Evolutionary conservation across 352 stramenopile species (phyloP), one percentile per base, ranked within the genome.

Genomic region (Phytophthora chlamydospora): DNA sequence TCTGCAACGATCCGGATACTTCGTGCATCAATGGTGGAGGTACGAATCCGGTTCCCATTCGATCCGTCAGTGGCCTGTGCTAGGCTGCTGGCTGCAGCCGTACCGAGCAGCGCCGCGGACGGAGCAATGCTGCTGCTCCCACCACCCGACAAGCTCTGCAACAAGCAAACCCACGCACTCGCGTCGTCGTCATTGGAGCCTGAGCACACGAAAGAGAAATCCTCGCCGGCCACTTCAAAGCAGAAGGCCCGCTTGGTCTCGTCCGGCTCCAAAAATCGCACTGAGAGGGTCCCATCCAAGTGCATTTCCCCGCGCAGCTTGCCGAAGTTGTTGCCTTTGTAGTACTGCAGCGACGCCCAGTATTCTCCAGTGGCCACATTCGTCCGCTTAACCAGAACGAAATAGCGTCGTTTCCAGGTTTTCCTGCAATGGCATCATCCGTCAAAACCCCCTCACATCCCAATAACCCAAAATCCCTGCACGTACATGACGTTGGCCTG

Each of bases 321-420:
- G 29, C 60, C 81, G 45, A 93, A 94, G 47, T 93, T 90, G 51
- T 58, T 90, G 52, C 85, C 85, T 56, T 92, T 93, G 70, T 93
- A 96, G 70, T 95, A 96, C 62, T 95, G 80, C 19, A 96, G 61
- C 6, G 75, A 87, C 1, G 85, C 85, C 54, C 76, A 88, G 39
- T 80, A 90, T 36, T 93, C 85, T 2, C 81, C 80, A 8, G 77
- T 94, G 2, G 62, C 56, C 8, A 73, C 39, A 53, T 93, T 93
- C 4, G 80, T 93, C 19, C 82, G 77, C 69, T 91, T 95, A 31
- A 87, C 76, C n/a, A 96, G 64, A 50, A 96, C 79, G 36, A 96
- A 96, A 57, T 90, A 96, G 10, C 88, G 76, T 29, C 83, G 85
- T 58, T 96, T 96, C 88, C 88, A 96, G 19, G 80, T 91, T 80